Base-by-base conservation (phyloP, 345 rosid genomes). In the Noccaea caerulescens region DNA sequence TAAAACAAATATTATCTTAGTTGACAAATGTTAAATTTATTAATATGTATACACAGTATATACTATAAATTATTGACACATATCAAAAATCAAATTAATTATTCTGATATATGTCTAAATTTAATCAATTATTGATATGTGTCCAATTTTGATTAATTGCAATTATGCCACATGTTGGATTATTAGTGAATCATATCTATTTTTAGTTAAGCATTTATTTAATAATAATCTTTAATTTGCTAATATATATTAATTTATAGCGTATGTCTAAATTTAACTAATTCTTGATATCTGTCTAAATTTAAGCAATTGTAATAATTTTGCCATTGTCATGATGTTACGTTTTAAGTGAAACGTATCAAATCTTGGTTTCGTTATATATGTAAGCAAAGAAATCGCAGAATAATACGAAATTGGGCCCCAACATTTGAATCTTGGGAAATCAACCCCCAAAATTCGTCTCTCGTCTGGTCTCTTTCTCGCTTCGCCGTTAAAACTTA, bases 361-460 rank as follows among this genome's bases (percentile, higher is more conserved):
- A 56, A 3, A 20, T 18, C 39, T 18, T 44, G 23, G 46, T 20
- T 34, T 20, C 53, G 34, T 49, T 43, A 56, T 56, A 68, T 20
- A 34, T 18, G 51, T 4, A 59, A 42, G 34, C 52, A 3, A 9
- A 71, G 58, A 39, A n/a, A 5, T 1, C 3, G 5, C 4, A 18
- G 4, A 59, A 51, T 12, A 42, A 20, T 42, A 11, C 11, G 13
- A 45, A 62, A 62, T 46, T 69, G 66, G 79, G 70, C 71, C 70
- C 79, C 66, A 63, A 69, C 57, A 47, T 76, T 76, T 76, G 41
- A 76, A 75, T 8, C 1, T 54, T 42, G 16, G 32, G 23, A 39
- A 27, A 32, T 32, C 62, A 54, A 54, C 65, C 79, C 77, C 74
- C 14, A 68, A 68, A 61, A 13, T 36, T 54, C 37, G 30, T 54